These are phyloP conservation scores for Camellia oleifera DNA, from an alignment of 179 eudicot species.

Conservation along the genomic window DNA sequence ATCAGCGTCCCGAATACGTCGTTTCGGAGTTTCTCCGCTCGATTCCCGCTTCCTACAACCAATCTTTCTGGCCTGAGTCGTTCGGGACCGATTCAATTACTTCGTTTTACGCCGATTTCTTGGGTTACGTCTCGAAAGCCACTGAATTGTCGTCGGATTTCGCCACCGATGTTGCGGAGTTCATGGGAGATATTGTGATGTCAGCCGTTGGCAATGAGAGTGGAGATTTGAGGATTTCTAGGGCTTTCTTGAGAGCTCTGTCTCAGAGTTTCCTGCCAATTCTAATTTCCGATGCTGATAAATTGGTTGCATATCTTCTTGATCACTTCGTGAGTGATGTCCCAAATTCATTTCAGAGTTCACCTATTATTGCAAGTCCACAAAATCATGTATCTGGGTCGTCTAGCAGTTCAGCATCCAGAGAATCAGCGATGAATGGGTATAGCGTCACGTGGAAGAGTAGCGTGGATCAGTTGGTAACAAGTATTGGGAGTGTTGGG, in stretches of 20 bases:
- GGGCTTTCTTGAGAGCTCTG: conserved; percentile 64
- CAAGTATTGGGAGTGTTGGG: conserved; percentile 39
- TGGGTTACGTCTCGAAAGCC: conserved; percentile 53
- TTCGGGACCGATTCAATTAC: conserved; percentile 42
- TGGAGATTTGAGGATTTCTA: conserved; percentile 38
- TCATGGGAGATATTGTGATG: conserved; percentile 59
- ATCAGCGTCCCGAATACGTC: conserved; percentile 42
- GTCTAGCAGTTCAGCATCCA: conserved; percentile 45
- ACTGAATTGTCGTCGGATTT: conserved; percentile 54
- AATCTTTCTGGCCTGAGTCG: conserved; percentile 84
- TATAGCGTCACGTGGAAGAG: conserved; percentile 41
- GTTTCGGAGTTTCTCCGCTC: conserved; percentile 55
- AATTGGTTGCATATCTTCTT: conserved; percentile 45
- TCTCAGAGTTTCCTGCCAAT: conserved; percentile 62
- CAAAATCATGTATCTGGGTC: conserved; percentile 56
- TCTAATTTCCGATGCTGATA: conserved; percentile 48
- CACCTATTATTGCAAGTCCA: conserved; percentile 63
- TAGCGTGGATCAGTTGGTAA: conserved; percentile 39
- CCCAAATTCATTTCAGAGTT: conserved; percentile 66
- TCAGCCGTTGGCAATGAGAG: conserved; percentile 37
- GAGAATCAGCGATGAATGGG: conserved; percentile 56
- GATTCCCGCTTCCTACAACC: conserved; percentile 51
- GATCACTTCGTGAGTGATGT: conserved; percentile 45
- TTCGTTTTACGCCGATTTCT: conserved; percentile 53
- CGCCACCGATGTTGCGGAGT: conserved; percentile 53